These are phyloP conservation scores for Skeletonema grethae DNA, from an alignment of 108 stramenopile species.

Conservation along the genomic window DNA sequence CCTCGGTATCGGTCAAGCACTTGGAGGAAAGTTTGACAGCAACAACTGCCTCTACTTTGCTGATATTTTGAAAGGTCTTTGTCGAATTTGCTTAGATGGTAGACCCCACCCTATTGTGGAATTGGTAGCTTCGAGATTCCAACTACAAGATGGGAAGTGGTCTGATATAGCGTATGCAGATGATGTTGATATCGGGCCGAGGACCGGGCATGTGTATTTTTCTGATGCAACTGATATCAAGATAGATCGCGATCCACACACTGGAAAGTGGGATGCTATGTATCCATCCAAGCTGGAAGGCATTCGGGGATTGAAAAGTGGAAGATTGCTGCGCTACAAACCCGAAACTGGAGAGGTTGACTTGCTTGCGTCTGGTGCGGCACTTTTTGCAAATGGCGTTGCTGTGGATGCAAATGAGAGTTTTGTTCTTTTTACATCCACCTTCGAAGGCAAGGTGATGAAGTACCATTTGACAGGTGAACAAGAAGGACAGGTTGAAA, in stretches of 20 bases:
- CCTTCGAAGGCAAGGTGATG: slow-evolving; percentile 49
- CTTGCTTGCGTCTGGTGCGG: slow-evolving; percentile 48
- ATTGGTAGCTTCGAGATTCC: slow-evolving; percentile 56
- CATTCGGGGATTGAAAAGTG: slow-evolving; percentile 50
- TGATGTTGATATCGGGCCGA: slow-evolving; percentile 66
- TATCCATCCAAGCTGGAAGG: slow-evolving; percentile 67
- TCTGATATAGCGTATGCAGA: slow-evolving; percentile 61
- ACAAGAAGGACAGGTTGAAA: slow-evolving; percentile 44
- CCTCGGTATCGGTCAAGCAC: slow-evolving; percentile 60
- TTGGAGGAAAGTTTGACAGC: slow-evolving; percentile 68
- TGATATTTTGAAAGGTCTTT: slow-evolving; percentile 63
- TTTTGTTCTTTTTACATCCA: slow-evolving; percentile 53
- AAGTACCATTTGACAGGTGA: slow-evolving; percentile 62
- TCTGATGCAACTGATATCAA: slow-evolving; percentile 64
- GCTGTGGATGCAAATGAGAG: slow-evolving; percentile 60
- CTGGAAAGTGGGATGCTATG: slow-evolving; percentile 56
- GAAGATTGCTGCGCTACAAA: slow-evolving; percentile 67
- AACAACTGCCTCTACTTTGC: slow-evolving; percentile 70
- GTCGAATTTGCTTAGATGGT: slow-evolving; percentile 43
- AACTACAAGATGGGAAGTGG: slow-evolving; percentile 41
- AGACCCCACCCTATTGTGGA: slow-evolving; percentile 52
- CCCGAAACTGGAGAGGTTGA: slow-evolving; percentile 62
- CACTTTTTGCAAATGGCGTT: slow-evolving; percentile 71
- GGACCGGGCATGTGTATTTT: slow-evolving; percentile 71
- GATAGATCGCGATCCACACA: slow-evolving; percentile 33